phyloP scores from a whole-genome alignment of 1,284 basidiomycete species.

The Porogramme epimiltina region DNA sequence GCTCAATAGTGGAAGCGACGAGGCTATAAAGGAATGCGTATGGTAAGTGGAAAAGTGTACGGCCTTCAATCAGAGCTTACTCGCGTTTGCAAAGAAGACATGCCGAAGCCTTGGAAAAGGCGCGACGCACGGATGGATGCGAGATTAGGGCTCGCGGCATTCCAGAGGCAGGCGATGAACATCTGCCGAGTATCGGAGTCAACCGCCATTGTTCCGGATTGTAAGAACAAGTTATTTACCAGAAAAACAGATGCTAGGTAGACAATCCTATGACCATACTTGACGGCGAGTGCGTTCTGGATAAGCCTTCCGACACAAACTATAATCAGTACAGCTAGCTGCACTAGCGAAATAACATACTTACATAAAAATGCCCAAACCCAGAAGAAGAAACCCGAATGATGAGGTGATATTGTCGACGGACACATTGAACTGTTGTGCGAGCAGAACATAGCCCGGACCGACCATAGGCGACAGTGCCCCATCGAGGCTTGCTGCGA shows the following conservation, averaged over 20 bases:
- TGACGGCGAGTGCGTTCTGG: slow-evolving; percentile 43
- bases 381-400: slow-evolving; percentile 41
- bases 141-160: slow-evolving; percentile 41
- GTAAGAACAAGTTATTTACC: slow-evolving; percentile 24
- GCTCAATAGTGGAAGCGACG: slow-evolving; percentile 45
- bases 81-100: slow-evolving; percentile 46
- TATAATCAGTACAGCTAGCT: background rate
- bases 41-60: too few relatives aligned
- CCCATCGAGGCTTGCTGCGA: slow-evolving; percentile 44
- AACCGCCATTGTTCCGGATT: background rate
- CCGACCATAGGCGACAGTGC: slow-evolving; percentile 45
- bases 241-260: slow-evolving; percentile 42
- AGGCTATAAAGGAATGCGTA: slow-evolving; percentile 25
- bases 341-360: slow-evolving; percentile 1
- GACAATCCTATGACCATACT: slow-evolving; percentile 47
- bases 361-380: slow-evolving; percentile 43
- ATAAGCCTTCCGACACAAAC: slow-evolving; percentile 36
- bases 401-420: slow-evolving; percentile 44
- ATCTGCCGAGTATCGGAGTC: slow-evolving; percentile 37
- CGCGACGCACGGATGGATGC: slow-evolving; percentile 43
- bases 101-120: slow-evolving; percentile 47
- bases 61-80: too few relatives aligned
- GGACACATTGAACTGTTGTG: slow-evolving; percentile 39
- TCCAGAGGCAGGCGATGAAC: slow-evolving; percentile 49
- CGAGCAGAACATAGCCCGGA: slow-evolving; percentile 42